Evolutionary conservation across 352 stramenopile species (phyloP).

Genomic region (Phytopythium boreale): DNA sequence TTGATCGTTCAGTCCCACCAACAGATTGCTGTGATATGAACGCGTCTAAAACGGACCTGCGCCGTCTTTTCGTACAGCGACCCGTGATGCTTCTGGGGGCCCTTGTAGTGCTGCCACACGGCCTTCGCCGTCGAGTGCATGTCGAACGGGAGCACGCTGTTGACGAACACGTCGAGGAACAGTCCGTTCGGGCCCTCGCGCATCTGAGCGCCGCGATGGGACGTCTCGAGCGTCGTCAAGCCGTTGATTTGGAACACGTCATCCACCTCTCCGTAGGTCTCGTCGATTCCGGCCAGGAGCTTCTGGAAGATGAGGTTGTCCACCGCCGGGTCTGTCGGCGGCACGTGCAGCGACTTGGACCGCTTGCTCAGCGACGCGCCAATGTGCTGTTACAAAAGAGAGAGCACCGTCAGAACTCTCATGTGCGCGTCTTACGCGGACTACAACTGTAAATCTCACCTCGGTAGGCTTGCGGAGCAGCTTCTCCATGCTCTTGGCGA

Average conservation of each 20-base stretch:
- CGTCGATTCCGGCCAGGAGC: conserved; percentile 25
- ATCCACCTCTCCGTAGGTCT: conserved; percentile 32
- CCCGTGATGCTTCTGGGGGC: conserved; percentile 38
- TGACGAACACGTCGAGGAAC: conserved; percentile 42
- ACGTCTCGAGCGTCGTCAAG: conserved; percentile 26
- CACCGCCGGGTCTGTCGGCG: conserved; percentile 17
- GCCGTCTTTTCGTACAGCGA: conserved; percentile 39
- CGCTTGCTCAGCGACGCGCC: conserved; percentile 20
- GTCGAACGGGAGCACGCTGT: conserved; percentile 48
- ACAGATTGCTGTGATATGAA: background rate
- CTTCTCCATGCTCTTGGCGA: conserved; percentile 36
- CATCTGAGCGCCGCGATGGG: conserved; percentile 31
- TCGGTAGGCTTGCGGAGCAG: conserved; percentile 30
- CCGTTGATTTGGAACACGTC: conserved; percentile 36
- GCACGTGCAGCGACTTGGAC: conserved; percentile 23
- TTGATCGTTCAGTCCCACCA: background rate
- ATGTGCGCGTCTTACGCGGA: background rate
- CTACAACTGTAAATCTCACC: conserved; percentile 21
- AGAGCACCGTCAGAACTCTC: background rate
- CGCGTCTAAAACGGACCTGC: conserved; percentile 17
- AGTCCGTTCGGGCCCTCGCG: conserved; percentile 31
- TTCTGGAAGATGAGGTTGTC: conserved; percentile 27
- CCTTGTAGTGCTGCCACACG: conserved; percentile 47
- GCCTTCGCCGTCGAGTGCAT: conserved; percentile 30
- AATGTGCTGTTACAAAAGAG: background rate